Percentiles rank a stretch among this genome's conserved stretches.
phyloP scores from a whole-genome alignment of 2,329 filamentous ascomycete species.

The Trichoderma semiorbis region DNA sequence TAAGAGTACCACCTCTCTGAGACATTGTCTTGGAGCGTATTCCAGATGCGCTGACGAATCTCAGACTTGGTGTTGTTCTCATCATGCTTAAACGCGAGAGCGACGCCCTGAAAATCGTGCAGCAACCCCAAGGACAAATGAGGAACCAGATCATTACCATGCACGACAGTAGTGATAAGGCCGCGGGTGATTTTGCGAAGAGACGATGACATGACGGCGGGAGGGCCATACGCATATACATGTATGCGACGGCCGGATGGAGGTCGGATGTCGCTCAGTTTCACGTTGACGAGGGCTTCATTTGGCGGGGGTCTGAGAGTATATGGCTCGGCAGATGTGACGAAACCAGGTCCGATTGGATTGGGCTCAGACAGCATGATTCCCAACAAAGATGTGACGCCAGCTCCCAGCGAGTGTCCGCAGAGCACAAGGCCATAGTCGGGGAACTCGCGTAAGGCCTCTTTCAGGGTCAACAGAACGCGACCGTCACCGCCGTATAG shows the following conservation, averaged over 20 bases:
- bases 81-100: constrained; percentile 70
- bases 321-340: constrained; percentile 54
- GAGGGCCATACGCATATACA: constrained; percentile 75
- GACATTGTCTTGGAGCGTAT: constrained; percentile 59
- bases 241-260: constrained; percentile 69
- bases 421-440: constrained; percentile 69
- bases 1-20: constrained; percentile 55
- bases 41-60: constrained; percentile 64
- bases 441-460: constrained; percentile 62
- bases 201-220: constrained; percentile 67
- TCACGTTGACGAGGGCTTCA: constrained; percentile 27
- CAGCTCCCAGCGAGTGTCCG: constrained; percentile 67
- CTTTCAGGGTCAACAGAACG: constrained; percentile 63
- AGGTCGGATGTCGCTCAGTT: constrained; percentile 45
- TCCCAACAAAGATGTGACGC: constrained; percentile 66
- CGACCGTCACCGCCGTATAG: constrained; percentile 65
- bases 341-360: constrained; percentile 53
- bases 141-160: constrained; percentile 71
- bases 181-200: constrained; percentile 68
- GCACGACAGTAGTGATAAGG: constrained; percentile 70
- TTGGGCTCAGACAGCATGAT: constrained; percentile 67
- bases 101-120: constrained; percentile 70
- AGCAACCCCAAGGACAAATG: constrained; percentile 69
- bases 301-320: constrained; percentile 38
- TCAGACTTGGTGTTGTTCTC: constrained; percentile 64